A percentile compares a stretch with the other conserved stretches of the same genome.
Conservation (phyloP, 1,284 basidiomycete genomes). For the Boletus nobilissimus region DNA sequence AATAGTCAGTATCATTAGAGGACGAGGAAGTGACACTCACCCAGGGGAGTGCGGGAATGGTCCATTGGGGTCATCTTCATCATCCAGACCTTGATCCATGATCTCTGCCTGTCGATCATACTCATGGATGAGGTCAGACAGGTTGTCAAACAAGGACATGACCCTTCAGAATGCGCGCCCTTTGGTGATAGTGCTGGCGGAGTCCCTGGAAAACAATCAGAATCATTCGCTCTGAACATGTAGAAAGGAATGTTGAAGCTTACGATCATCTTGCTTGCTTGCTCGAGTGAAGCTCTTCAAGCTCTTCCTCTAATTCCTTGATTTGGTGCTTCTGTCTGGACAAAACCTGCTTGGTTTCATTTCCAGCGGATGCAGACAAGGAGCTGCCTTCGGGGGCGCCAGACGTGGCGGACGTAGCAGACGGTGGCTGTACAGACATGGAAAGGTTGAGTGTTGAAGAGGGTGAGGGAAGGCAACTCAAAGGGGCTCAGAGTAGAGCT, state of each 20-base stretch:
- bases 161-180: background rate
- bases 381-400: no score
- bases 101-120: background rate
- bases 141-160: background rate
- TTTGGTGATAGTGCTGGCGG: background rate
- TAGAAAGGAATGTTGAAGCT: background rate
- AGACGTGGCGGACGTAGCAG: no score
- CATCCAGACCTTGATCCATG: background rate
- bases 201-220: no score
- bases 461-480: no score
- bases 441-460: no score
- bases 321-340: background rate
- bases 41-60: background rate
- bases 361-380: no score
- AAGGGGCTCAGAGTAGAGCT: no score
- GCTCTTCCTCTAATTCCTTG: background rate
- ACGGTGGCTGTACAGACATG: no score
- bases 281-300: background rate
- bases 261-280: background rate
- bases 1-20: background rate
- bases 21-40: no score
- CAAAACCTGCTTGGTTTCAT: no score
- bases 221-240: no score
- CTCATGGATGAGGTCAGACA: background rate
- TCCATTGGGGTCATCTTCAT: background rate